Evolutionary conservation across 2,329 filamentous ascomycete genomes (phyloP), one percentile per base, ranked within the genome.

Genomic region (Rhytidhysteron rufulum): DNA sequence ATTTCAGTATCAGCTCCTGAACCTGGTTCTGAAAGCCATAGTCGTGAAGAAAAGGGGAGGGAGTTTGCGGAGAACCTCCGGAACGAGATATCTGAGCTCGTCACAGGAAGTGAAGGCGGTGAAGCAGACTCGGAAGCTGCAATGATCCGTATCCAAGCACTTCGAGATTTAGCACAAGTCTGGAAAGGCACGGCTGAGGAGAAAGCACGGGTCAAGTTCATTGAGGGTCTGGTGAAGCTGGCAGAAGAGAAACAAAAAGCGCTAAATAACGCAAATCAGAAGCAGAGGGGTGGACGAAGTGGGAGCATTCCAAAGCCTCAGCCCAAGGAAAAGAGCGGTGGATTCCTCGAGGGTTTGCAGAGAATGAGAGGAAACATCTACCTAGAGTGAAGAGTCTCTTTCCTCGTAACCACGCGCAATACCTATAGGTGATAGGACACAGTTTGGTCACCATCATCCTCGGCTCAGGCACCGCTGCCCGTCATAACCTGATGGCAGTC

Each of bases 151-250:
- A 82, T 97, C 11, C 83, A 88, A 56, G 81, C 86, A 58, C 73
- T 97, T 41, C 83, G 88, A 56, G 78, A 82, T 47, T 68, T 97
- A 48, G 80, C 82, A 4, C 69, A 69, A n/a, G 82, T 98, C 17
- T 98, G 93, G 90, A 91, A 86, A 62, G 89, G 89, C n/a, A 96
- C 93, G 2, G 85, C 87, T 0, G 93, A 98, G 68, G 93, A 97
- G 63, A 94, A 87, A 67, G 88, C 88, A 5, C 75, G 93, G 39
- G 70, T 70, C 8, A 86, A 80, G 55, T 89, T 96, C 60, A 83
- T 98, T 15, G 91, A 97, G 49, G 77, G 78, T 37, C 64, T 98
- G 53, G 81, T 82, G 24, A 88, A 82, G 70, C 77, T 88, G 66
- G 87, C 95, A 2, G 89, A 96, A 58, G 91, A 96, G 18, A 71